Percentiles rank a stretch among this genome's conserved stretches.
Evolutionary conservation across 352 stramenopile species (phyloP).

Genomic region (Pythium pyrilobum): DNA sequence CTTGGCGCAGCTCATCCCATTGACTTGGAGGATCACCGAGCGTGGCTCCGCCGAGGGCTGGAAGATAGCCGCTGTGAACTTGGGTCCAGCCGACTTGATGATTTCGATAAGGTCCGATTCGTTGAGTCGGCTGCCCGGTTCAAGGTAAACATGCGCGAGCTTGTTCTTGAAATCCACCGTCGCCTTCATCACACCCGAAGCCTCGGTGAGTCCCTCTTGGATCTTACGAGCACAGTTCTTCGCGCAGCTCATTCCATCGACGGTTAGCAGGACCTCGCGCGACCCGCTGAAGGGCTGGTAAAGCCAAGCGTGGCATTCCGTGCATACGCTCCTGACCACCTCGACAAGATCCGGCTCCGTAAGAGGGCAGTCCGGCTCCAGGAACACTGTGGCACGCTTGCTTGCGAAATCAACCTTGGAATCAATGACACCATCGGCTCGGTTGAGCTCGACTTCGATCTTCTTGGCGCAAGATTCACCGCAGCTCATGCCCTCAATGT

Average conservation of each 20-base stretch:
- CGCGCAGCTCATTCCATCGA: slow-evolving; percentile 76
- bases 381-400: slow-evolving; percentile 67
- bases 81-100: slow-evolving; percentile 45
- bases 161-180: slow-evolving; percentile 77
- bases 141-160: slow-evolving; percentile 70
- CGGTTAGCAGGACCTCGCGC: slow-evolving; percentile 65
- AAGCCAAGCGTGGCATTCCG: slow-evolving; percentile 47
- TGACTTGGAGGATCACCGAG: slow-evolving; percentile 49
- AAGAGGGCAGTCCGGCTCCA: slow-evolving; percentile 54
- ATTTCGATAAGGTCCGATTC: slow-evolving; percentile 61
- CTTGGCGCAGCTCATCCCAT: slow-evolving; percentile 79
- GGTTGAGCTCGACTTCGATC: slow-evolving; percentile 49
- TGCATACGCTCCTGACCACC: slow-evolving; percentile 38
- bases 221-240: slow-evolving; percentile 76
- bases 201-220: slow-evolving; percentile 50
- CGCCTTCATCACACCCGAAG: slow-evolving; percentile 63
- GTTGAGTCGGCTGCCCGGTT: slow-evolving; percentile 58
- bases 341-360: slow-evolving; percentile 65
- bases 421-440: slow-evolving; percentile 49
- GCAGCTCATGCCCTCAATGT: slow-evolving; percentile 75
- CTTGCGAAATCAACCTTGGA: slow-evolving; percentile 61
- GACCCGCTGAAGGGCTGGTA: slow-evolving; percentile 71
- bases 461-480: slow-evolving; percentile 56
- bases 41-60: slow-evolving; percentile 34
- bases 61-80: slow-evolving; percentile 55